These are phyloP conservation scores for Torrubiella hemipterigena DNA, from an alignment of 2,329 filamentous ascomycete species.

Conservation along the genomic window DNA sequence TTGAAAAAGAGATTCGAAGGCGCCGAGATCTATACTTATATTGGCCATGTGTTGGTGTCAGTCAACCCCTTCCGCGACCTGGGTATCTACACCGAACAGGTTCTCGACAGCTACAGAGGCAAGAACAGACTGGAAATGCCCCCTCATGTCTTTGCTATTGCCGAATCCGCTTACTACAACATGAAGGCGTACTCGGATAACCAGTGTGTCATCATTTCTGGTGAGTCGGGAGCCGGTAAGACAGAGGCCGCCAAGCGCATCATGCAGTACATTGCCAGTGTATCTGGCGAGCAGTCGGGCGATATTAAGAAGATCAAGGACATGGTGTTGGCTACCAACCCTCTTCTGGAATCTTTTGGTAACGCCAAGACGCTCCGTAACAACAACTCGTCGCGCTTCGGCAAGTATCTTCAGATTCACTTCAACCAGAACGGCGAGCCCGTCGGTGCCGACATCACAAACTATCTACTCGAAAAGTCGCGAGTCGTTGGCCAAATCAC, in stretches of 20 bases:
- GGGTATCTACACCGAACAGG: constrained; percentile 93
- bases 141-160: constrained; percentile 94
- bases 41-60: constrained; percentile 97
- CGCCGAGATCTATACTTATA: constrained; percentile 98
- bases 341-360: constrained; percentile 90
- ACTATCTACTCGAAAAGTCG: constrained; percentile 92
- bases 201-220: constrained; percentile 98
- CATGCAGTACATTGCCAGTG: constrained; percentile 99
- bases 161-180: constrained; percentile 95
- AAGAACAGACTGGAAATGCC: constrained; percentile 95
- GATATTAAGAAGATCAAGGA: constrained; percentile 97
- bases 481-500: constrained; percentile 89
- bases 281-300: constrained; percentile 73
- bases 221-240: constrained; percentile 95
- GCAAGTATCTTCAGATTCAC: constrained; percentile 95
- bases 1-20: constrained; percentile 96
- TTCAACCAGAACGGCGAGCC: constrained; percentile 90
- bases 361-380: constrained; percentile 97
- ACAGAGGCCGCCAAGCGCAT: constrained; percentile 97
- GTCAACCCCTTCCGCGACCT: constrained; percentile 97
- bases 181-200: constrained; percentile 99
- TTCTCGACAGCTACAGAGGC: constrained; percentile 86
- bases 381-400: constrained; percentile 97
- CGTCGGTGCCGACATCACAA: constrained; percentile 93
- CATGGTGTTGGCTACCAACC: constrained; percentile 98